These are phyloP conservation scores for Fulvia fulva DNA, from an alignment of 2,329 filamentous ascomycete genomes.

Conservation along the genomic window DNA sequence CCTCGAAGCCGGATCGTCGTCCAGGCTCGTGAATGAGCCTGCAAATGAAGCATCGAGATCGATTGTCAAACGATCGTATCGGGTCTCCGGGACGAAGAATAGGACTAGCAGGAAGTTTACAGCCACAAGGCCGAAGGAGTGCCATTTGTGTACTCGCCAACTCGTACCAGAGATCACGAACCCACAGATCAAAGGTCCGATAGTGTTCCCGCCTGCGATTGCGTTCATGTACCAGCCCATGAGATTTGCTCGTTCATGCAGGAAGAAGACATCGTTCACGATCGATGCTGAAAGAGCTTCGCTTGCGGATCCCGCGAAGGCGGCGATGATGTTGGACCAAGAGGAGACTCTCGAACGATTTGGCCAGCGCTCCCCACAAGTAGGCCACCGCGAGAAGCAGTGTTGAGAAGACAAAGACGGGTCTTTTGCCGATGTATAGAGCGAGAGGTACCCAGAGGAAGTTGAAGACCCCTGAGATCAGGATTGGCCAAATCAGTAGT, in stretches of 20 bases:
- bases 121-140: slow-evolving; percentile 30
- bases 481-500: slow-evolving; percentile 40
- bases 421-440: slow-evolving; percentile 47
- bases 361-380: slow-evolving; percentile 46
- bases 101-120: slow-evolving; percentile 37
- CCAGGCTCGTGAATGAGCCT: not conserved
- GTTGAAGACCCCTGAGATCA: slow-evolving; percentile 50
- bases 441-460: slow-evolving; percentile 51
- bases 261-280: slow-evolving; percentile 35
- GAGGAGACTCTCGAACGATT: slow-evolving; percentile 41
- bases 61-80: slow-evolving; percentile 28
- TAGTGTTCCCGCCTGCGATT: slow-evolving; percentile 40
- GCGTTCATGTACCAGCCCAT: slow-evolving; percentile 40
- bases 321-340: slow-evolving; percentile 46
- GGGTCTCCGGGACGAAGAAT: slow-evolving; percentile 38
- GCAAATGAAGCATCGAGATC: slow-evolving; percentile 4
- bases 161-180: slow-evolving; percentile 39
- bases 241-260: slow-evolving; percentile 36
- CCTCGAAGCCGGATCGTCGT: not conserved
- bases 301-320: slow-evolving; percentile 44
- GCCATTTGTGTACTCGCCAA: slow-evolving; percentile 42
- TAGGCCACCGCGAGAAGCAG: slow-evolving; percentile 44
- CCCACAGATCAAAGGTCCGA: slow-evolving; percentile 40
- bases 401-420: slow-evolving; percentile 44
- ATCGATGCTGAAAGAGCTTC: slow-evolving; percentile 43